phyloP scores from a whole-genome alignment of 176 grass and related monocot species.

The Poa pratensis region DNA sequence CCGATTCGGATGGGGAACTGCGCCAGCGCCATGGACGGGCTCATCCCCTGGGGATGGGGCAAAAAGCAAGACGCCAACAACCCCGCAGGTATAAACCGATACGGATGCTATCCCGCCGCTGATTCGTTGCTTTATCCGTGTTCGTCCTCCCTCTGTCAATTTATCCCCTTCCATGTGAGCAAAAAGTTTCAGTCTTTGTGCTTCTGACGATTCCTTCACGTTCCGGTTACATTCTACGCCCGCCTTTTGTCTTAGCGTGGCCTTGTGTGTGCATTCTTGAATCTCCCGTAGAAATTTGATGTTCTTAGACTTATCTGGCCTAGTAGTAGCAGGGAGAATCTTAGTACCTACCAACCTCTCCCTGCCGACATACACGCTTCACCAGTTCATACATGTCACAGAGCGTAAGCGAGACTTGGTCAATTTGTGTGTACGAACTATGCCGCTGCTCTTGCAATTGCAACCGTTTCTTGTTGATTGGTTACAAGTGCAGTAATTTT shows the following conservation, averaged over 20 bases:
- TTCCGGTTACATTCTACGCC: too few species aligned
- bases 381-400: not conserved
- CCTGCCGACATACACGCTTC: not conserved
- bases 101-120: not conserved
- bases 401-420: not conserved
- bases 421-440: not conserved
- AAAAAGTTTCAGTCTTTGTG: not conserved
- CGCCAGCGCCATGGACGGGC: slow-evolving; percentile 44
- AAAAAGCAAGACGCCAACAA: not conserved
- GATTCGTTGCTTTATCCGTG: not conserved
- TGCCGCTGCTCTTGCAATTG: not conserved
- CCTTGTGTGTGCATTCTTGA: not conserved
- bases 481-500: too few species aligned
- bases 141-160: not conserved
- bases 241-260: too few species aligned
- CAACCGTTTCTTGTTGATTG: not conserved
- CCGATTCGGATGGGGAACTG: slow-evolving; percentile 63
- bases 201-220: not conserved
- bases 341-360: not conserved
- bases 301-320: not conserved
- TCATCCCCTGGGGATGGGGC: slow-evolving; percentile 31
- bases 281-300: not conserved
- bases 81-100: not conserved
- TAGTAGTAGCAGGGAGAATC: not conserved
- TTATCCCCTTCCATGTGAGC: not conserved